These are phyloP conservation scores for Suillus bovinus DNA, from an alignment of 768 basidiomycete genomes.

Conservation along the genomic window DNA sequence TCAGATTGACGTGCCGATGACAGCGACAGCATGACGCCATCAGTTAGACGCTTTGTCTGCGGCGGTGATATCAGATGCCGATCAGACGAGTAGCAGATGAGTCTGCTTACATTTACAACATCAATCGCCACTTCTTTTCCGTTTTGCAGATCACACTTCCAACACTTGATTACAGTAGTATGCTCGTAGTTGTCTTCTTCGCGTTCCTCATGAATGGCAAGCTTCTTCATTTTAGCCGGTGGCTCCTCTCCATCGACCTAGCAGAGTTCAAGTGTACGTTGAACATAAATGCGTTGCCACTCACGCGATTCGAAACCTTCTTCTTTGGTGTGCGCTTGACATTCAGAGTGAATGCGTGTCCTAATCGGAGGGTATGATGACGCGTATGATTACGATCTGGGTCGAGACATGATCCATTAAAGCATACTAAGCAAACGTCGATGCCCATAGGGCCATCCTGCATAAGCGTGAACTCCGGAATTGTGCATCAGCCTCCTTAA, in stretches of 20 bases:
- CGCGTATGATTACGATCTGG: constrained; percentile 67
- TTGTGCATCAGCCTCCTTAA: constrained; percentile 5
- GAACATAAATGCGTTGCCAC: constrained; percentile 30
- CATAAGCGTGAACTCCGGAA: not conserved
- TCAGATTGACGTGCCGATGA: constrained; percentile 93
- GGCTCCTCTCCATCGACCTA: constrained; percentile 80
- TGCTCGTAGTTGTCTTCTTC: constrained; percentile 90
- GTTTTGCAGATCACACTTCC: constrained; percentile 59
- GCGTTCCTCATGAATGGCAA: constrained; percentile 83
- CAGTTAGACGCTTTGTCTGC: constrained; percentile 57
- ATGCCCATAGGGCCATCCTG: constrained; percentile 77
- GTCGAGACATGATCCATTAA: constrained; percentile 87
- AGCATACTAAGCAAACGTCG: constrained; percentile 90
- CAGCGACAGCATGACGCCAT: constrained; percentile 74
- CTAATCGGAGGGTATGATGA: constrained; percentile 69
- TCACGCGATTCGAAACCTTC: constrained; percentile 60
- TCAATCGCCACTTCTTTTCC: constrained; percentile 46
- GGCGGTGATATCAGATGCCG: not conserved
- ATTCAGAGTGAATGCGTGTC: constrained; percentile 79
- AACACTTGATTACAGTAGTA: constrained; percentile 67
- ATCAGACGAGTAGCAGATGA: not conserved
- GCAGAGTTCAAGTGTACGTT: constrained; percentile 1
- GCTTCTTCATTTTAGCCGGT: constrained; percentile 84
- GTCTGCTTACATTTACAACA: constrained; percentile 34
- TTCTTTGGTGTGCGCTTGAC: constrained; percentile 68